Conservation (phyloP, 2,329 filamentous ascomycete genomes). For the Beauveria caledonica region DNA sequence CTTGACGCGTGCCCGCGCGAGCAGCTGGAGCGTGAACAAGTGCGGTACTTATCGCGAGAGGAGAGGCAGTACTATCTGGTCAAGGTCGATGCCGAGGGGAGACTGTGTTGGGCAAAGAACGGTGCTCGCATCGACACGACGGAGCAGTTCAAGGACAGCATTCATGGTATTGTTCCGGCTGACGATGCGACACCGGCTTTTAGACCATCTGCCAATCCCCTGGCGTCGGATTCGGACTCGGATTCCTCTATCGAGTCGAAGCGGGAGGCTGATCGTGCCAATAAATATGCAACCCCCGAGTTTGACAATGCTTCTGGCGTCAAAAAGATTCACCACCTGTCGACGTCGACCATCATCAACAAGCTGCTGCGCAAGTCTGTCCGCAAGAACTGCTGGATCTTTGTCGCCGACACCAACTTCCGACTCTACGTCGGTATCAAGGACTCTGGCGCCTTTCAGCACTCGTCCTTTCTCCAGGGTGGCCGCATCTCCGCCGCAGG, state of each 20-base stretch:
- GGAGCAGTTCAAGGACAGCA: slow-evolving; percentile 66
- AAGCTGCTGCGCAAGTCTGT: slow-evolving; percentile 70
- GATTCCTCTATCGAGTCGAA: slow-evolving; percentile 34
- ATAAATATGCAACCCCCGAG: slow-evolving; percentile 57
- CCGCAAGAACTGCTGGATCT: slow-evolving; percentile 88
- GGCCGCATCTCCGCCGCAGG: slow-evolving; percentile 75
- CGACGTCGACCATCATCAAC: slow-evolving; percentile 66
- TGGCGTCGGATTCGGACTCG: slow-evolving; percentile 24
- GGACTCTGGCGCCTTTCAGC: slow-evolving; percentile 78
- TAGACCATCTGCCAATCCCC: slow-evolving; percentile 18
- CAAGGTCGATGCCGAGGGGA: slow-evolving; percentile 62
- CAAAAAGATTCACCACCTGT: slow-evolving; percentile 52
- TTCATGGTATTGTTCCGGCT: slow-evolving; percentile 60
- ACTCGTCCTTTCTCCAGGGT: slow-evolving; percentile 82
- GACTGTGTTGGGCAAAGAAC: slow-evolving; percentile 83
- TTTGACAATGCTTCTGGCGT: slow-evolving; percentile 52
- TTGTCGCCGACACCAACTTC: slow-evolving; percentile 79
- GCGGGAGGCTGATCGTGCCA: slow-evolving; percentile 51
- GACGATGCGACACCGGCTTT: slow-evolving; percentile 53
- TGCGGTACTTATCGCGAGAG: slow-evolving; percentile 76
- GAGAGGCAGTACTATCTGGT: slow-evolving; percentile 78
- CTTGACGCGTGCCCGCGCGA: slow-evolving; percentile 65
- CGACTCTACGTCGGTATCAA: slow-evolving; percentile 87
- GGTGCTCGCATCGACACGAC: slow-evolving; percentile 69
- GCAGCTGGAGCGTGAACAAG: slow-evolving; percentile 66